These are phyloP conservation scores for Miscanthus lutarioriparius DNA, from an alignment of 176 grass and related monocot genomes.

Conservation along the genomic window DNA sequence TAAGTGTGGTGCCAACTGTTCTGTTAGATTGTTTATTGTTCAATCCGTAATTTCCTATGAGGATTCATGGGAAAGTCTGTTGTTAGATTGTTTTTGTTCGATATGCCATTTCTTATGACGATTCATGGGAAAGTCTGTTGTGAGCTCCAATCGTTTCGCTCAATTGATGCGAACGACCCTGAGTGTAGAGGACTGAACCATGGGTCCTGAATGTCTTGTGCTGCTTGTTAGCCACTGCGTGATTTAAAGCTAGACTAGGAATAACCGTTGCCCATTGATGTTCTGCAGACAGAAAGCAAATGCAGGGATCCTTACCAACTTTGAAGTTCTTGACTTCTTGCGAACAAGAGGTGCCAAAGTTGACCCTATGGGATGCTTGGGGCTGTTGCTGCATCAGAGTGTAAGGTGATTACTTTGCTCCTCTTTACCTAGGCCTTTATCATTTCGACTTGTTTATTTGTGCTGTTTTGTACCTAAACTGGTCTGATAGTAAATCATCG, in stretches of 20 bases:
- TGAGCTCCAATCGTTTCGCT: background rate
- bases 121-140: background rate
- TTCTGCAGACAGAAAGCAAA: constrained; percentile 59
- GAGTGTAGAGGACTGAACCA: background rate
- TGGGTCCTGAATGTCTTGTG: background rate
- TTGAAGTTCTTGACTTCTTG: constrained; percentile 83
- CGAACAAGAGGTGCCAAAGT: constrained; percentile 66
- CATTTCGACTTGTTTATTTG: background rate
- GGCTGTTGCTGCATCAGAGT: constrained; percentile 70
- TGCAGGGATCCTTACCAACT: constrained; percentile 70
- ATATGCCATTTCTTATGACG: background rate
- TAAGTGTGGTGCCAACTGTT: background rate
- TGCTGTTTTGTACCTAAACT: background rate
- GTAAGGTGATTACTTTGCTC: constrained; percentile 56
- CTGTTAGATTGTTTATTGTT: background rate
- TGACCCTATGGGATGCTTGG: constrained; percentile 86
- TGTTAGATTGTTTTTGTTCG: background rate
- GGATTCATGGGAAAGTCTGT: background rate
- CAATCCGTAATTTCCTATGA: background rate
- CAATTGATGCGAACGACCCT: background rate
- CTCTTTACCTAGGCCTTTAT: constrained; percentile 10
- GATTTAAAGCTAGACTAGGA: background rate
- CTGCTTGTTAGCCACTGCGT: background rate
- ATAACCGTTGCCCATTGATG: background rate
- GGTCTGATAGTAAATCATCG: background rate